Percentiles rank a stretch among this genome's conserved stretches.
Evolutionary conservation across 768 basidiomycete species (phyloP).

Genomic region (Chiua virens): DNA sequence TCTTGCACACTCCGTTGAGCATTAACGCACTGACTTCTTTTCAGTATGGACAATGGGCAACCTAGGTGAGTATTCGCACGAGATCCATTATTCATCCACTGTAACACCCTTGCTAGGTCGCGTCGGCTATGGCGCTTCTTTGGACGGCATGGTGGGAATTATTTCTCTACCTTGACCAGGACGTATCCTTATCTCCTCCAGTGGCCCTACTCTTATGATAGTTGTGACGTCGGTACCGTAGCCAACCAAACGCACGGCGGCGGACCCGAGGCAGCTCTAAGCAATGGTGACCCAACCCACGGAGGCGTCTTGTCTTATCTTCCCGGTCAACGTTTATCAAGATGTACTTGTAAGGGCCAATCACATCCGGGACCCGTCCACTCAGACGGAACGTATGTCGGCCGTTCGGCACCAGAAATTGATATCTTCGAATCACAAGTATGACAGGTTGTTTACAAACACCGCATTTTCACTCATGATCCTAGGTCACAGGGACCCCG

Average conservation of each 20-base stretch:
- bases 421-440: conserved; percentile 88
- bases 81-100: neutral
- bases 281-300: conserved; percentile 56
- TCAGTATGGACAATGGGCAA: conserved; percentile 77
- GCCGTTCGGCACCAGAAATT: conserved; percentile 85
- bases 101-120: conserved; percentile 46
- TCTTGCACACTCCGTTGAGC: neutral
- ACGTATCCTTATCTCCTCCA: conserved; percentile 21
- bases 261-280: conserved; percentile 57
- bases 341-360: conserved; percentile 87
- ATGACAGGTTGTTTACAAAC: conserved; percentile 9
- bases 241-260: conserved; percentile 79
- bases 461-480: conserved; percentile 11
- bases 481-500: conserved; percentile 37
- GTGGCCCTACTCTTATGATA: conserved; percentile 85
- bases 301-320: conserved; percentile 72
- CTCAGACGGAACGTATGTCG: conserved; percentile 74
- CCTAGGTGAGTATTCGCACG: conserved; percentile 45
- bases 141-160: conserved; percentile 72
- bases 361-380: conserved; percentile 86
- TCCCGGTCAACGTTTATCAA: conserved; percentile 82
- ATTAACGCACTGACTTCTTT: conserved; percentile 11
- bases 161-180: neutral
- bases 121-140: conserved; percentile 83
- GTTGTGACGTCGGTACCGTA: conserved; percentile 92